Base-by-base conservation (phyloP, 2,329 filamentous ascomycete genomes). In the Colletotrichum chlorophyti region DNA sequence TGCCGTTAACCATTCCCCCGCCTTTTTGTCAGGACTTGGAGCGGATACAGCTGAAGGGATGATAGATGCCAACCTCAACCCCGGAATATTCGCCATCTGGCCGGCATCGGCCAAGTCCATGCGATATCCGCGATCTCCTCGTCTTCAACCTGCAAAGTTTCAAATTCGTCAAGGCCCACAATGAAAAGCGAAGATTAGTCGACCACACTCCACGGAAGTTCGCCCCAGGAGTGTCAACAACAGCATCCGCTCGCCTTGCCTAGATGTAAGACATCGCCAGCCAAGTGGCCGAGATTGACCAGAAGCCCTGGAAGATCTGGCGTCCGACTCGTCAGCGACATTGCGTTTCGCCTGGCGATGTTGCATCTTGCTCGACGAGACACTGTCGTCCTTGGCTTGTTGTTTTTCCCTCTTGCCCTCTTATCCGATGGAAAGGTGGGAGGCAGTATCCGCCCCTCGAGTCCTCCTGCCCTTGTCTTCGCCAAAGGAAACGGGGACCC, bases 211-310 rank as follows among this genome's bases (percentile, higher is more conserved):
- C 24, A 38, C 50, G 38, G 53, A 58, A 46, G 19, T n/a, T 27
- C 15, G 5, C n/a, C 11, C 19, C 29, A 32, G 35, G 37, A 42
- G n/a, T 19, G 31, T 17, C 11, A 29, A 26, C 27, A 5, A 41
- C 15, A 37, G 12, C 29, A 41, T 23, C 14, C 19, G 24, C 17
- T n/a, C 24, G 29, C 31, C 23, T 11, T 11, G 32, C 19, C 17
- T 19, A 14, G 29, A 14, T 37, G 50, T 54, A 35, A 54, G 50
- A 58, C 50, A 23, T 38, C 23, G 12, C 17, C 27, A 21, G 35
- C 54, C 50, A 37, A 58, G 41, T 54, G 42, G 50, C 35, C 35
- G 21, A 43, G 24, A 26, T 38, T 38, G 29, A 48, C 7, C 23
- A 26, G 21, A n/a, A 27, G 10, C 15, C n/a, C n/a, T 48, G 14